Evolutionary conservation across 2,329 filamentous ascomycete genomes (phyloP).

Genomic region (Colletotrichum liaoningense): DNA sequence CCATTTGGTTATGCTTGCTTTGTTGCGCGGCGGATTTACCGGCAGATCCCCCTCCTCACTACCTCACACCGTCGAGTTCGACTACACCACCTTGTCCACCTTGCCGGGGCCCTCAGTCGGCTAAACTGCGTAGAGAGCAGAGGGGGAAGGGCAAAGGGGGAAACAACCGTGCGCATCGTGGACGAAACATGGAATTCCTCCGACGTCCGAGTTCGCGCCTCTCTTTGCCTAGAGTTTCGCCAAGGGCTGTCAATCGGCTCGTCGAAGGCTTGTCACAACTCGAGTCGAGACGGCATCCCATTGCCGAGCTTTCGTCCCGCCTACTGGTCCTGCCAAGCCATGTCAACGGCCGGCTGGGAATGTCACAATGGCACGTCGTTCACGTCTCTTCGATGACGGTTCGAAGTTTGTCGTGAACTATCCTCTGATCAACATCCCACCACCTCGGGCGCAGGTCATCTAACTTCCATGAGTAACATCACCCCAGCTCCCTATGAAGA

Average conservation of each 20-base stretch:
- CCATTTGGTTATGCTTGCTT: conserved; percentile 33
- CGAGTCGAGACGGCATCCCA: conserved; percentile 25
- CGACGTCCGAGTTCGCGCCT: conserved; percentile 16
- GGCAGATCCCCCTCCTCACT: conserved; percentile 19
- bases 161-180: conserved; percentile 27
- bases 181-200: conserved; percentile 28
- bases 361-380: conserved; percentile 22
- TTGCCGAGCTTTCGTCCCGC: conserved; percentile 33
- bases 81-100: background rate
- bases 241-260: conserved; percentile 32
- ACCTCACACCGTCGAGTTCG: background rate
- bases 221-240: conserved; percentile 14
- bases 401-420: background rate
- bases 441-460: background rate
- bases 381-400: background rate
- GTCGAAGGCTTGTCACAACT: conserved; percentile 30
- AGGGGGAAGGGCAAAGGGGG: background rate
- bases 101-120: background rate
- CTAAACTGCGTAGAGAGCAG: background rate
- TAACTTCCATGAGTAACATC: background rate
- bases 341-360: conserved; percentile 20
- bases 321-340: conserved; percentile 19
- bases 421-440: background rate
- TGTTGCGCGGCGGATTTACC: conserved; percentile 3
- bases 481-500: background rate